phyloP scores from a whole-genome alignment of 106 monocot species.

The Apostasia shenzhenica region DNA sequence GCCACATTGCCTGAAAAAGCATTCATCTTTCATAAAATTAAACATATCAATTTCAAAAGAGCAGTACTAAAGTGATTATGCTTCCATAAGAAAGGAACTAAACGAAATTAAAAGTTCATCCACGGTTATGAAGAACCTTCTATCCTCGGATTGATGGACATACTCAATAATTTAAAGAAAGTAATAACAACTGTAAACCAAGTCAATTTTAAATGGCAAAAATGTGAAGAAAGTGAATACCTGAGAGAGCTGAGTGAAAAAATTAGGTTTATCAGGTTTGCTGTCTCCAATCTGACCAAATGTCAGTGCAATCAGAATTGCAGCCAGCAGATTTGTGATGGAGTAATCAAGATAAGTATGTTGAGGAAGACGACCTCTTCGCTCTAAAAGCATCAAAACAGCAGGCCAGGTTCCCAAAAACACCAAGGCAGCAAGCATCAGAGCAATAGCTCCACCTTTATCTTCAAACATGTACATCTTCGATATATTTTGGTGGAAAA shows the following conservation, averaged over 20 bases:
- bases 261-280: constrained; percentile 66
- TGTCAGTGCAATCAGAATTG: constrained; percentile 69
- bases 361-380: constrained; percentile 85
- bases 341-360: constrained; percentile 89
- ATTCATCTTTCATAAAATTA: too few species aligned
- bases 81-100: too few species aligned
- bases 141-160: too few species aligned
- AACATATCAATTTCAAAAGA: too few species aligned
- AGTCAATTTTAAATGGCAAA: too few species aligned
- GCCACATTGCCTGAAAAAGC: too few species aligned
- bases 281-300: constrained; percentile 76
- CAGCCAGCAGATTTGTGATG: constrained; percentile 74
- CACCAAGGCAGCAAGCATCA: constrained; percentile 74
- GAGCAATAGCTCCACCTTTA: constrained; percentile 79
- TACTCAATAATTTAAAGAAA: too few species aligned
- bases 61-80: too few species aligned
- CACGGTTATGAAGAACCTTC: too few species aligned
- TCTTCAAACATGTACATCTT: constrained; percentile 82
- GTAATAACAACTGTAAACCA: too few species aligned
- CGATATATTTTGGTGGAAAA: neutral
- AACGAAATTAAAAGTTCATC: too few species aligned
- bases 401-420: constrained; percentile 96
- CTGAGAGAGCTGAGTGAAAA: constrained; percentile 81
- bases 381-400: constrained; percentile 61
- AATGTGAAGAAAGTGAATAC: constrained; percentile 9